These are phyloP conservation scores for Oryza officinalis DNA, from an alignment of 176 grass and related monocot species.

Conservation along the genomic window DNA sequence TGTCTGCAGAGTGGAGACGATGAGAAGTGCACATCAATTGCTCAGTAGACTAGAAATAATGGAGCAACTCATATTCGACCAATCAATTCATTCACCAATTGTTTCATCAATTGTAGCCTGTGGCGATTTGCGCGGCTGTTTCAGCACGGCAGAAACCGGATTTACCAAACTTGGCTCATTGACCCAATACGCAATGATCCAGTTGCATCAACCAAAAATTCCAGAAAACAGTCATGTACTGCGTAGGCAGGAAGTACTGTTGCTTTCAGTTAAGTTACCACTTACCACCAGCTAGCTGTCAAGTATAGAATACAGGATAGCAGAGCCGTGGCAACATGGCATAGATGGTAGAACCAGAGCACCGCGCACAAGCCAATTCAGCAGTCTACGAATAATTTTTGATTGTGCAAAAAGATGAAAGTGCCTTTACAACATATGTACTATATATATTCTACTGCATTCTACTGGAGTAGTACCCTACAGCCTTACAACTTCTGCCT, in stretches of 20 bases:
- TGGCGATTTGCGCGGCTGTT: neutral
- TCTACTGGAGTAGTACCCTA: neutral
- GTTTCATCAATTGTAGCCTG: neutral
- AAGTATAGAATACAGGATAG: neutral
- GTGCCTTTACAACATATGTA: constrained; percentile 13
- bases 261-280: neutral
- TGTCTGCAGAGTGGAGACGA: constrained; percentile 7
- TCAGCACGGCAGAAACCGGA: neutral
- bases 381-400: constrained; percentile 9
- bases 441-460: neutral
- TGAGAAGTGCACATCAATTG: neutral
- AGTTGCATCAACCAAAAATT: neutral
- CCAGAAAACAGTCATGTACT: neutral
- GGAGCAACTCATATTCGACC: neutral
- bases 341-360: neutral
- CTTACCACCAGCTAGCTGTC: neutral
- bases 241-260: neutral
- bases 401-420: neutral
- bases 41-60: neutral
- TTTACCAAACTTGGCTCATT: neutral
- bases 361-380: neutral
- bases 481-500: neutral
- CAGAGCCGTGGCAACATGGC: neutral
- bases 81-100: neutral
- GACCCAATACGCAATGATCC: neutral